phyloP scores from a whole-genome alignment of 2,329 filamentous ascomycete genomes.

The Calonectria pauciramosa region DNA sequence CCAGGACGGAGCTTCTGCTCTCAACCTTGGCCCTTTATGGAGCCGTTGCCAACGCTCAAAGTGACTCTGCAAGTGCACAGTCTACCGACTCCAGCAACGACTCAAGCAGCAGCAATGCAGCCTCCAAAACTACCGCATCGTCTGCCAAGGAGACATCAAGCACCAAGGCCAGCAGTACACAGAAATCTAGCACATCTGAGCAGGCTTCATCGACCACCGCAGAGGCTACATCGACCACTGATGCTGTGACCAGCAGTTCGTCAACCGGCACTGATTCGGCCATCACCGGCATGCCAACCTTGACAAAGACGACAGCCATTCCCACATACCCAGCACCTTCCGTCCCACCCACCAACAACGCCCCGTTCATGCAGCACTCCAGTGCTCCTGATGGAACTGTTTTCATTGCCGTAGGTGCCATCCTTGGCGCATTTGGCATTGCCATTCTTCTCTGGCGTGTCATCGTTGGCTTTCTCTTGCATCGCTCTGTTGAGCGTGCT shows the following conservation, averaged over 20 bases:
- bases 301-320: slow-evolving; percentile 55
- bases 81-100: slow-evolving; percentile 17
- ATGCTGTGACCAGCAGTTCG: slow-evolving; percentile 29
- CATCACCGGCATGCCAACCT: slow-evolving; percentile 56
- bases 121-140: slow-evolving; percentile 21
- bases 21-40: slow-evolving; percentile 47
- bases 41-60: slow-evolving; percentile 51
- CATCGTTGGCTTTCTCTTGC: slow-evolving; percentile 89
- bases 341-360: slow-evolving; percentile 85
- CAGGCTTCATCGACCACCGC: slow-evolving; percentile 25
- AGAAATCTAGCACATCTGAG: slow-evolving; percentile 31
- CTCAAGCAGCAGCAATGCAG: neutral
- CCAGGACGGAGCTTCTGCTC: slow-evolving; percentile 45
- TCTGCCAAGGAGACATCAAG: slow-evolving; percentile 36
- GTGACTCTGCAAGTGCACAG: slow-evolving; percentile 38
- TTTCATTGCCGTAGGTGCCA: slow-evolving; percentile 93
- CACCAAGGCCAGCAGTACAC: neutral
- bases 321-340: slow-evolving; percentile 78
- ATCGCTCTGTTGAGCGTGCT: slow-evolving; percentile 89
- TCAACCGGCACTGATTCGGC: slow-evolving; percentile 37
- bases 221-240: slow-evolving; percentile 29
- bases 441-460: slow-evolving; percentile 90
- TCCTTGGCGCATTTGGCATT: slow-evolving; percentile 85
- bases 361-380: slow-evolving; percentile 93
- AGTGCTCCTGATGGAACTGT: slow-evolving; percentile 91